A percentile compares a stretch with the other conserved stretches of the same genome.
phyloP scores from a whole-genome alignment of 352 stramenopile species.

The Pythium volutum region DNA sequence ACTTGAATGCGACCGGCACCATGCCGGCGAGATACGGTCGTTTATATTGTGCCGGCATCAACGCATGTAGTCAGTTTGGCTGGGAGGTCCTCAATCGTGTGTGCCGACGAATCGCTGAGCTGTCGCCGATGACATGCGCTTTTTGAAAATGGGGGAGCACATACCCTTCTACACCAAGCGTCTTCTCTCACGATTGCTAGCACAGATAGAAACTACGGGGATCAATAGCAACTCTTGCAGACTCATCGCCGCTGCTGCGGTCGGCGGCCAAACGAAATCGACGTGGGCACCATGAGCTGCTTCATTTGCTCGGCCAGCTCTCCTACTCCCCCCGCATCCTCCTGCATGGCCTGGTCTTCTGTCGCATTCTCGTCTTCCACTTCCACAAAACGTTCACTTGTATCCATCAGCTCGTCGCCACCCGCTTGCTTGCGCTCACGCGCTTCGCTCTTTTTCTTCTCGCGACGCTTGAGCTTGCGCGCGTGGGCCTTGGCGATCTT shows the following conservation, averaged over 20 bases:
- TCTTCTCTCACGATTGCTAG: not conserved
- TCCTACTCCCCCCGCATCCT: not conserved
- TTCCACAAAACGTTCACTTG: not conserved
- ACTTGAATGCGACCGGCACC: not conserved
- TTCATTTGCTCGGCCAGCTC: conserved; percentile 5
- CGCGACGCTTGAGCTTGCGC: conserved; percentile 13
- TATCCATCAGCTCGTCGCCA: not conserved
- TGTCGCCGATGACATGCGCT: no score
- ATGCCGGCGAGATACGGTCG: not conserved
- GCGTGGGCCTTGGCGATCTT: conserved; percentile 24
- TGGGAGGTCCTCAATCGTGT: no score
- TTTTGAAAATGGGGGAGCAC: no score
- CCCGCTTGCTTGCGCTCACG: not conserved
- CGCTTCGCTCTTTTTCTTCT: conserved; percentile 19
- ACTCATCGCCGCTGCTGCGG: not conserved
- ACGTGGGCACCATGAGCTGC: conserved; percentile 18
- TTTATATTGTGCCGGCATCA: no score
- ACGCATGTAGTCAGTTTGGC: no score
- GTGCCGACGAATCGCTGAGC: no score
- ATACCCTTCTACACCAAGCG: no score
- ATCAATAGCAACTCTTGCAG: no score
- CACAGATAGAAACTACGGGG: not conserved
- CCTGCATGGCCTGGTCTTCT: not conserved
- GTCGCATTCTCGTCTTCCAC: not conserved
- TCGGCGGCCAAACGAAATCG: conserved; percentile 22